Base-by-base conservation (phyloP, 176 grass and related monocot species). In the Carex littledalei region DNA sequence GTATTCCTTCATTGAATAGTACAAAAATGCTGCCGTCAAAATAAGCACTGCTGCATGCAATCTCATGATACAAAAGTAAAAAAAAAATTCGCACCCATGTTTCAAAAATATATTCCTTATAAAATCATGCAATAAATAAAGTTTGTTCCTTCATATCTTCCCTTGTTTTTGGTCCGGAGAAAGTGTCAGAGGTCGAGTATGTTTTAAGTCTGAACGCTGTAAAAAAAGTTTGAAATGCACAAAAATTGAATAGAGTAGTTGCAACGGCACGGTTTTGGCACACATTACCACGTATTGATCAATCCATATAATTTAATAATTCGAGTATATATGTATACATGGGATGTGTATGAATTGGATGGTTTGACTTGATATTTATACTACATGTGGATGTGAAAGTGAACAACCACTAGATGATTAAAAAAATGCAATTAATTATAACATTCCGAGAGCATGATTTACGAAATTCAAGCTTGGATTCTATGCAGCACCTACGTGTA, bases 181-280 rank as follows among this genome's bases (percentile, higher is more conserved):
- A 83, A 66, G 81, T 83, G 81, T 68, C 35, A 83, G 61, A 20
- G 63, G 81, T 83, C 45, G 64, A 83, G 81, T 83, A 69, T 83
- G 63, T 83, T 83, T 83, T 31, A 83, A 83, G 81, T 83, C 13
- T 83, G 43, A 67, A 83, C 21, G 58, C 41, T 65, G 81, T 83
- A 83, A 63, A 83, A 83, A 54, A 50, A 66, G 16, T 12, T 69
- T 53, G 39, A 52, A 83, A 55, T 50, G 74, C 74, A 24, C 14
- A 78, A 9, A 56, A 57, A 57, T 56, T 78, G 64, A 67, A 69
- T 83, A 53, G 81, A 83, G 81, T 83, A 83, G 60, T 47, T 69
- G 58, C 61, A 67, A 83, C 81, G 81, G 81, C 81, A 83, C 81
- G 81, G 61, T 50, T 63, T 72, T 54, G 61, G 81, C 81, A 83